These are phyloP conservation scores for Didymella keratinophila DNA, from an alignment of 2,329 filamentous ascomycete genomes.

Conservation along the genomic window DNA sequence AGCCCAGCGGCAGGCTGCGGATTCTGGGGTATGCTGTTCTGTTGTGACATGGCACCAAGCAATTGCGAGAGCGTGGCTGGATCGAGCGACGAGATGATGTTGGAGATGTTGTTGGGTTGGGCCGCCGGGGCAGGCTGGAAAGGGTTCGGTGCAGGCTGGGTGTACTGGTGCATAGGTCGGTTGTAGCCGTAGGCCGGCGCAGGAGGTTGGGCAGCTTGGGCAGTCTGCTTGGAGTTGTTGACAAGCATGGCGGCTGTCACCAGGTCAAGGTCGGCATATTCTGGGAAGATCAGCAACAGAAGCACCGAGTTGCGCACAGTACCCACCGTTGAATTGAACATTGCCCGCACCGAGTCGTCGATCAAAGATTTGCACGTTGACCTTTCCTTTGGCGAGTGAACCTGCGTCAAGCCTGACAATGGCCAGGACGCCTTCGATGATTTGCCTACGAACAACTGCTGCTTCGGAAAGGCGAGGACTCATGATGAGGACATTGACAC, in stretches of 20 bases:
- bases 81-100: conserved; percentile 72
- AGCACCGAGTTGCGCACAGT: neutral
- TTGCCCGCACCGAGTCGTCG: conserved; percentile 76
- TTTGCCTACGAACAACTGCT: conserved; percentile 82
- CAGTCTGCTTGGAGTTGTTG: conserved; percentile 69
- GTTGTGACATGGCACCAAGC: conserved; percentile 63
- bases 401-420: conserved; percentile 78
- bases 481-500: conserved; percentile 80
- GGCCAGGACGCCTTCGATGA: conserved; percentile 86
- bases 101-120: conserved; percentile 67
- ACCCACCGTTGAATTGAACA: conserved; percentile 75
- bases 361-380: conserved; percentile 86
- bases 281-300: conserved; percentile 51
- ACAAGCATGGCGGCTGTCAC: conserved; percentile 82
- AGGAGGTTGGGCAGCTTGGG: conserved; percentile 46
- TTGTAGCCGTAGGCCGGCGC: conserved; percentile 39
- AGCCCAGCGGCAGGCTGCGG: conserved; percentile 50
- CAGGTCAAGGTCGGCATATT: conserved; percentile 85
- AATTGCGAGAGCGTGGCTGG: conserved; percentile 74
- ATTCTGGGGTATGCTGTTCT: conserved; percentile 46
- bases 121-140: conserved; percentile 44
- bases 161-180: conserved; percentile 29
- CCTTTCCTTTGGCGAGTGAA: conserved; percentile 74
- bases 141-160: conserved; percentile 48
- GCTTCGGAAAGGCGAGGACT: conserved; percentile 78